A percentile compares a stretch with the other conserved stretches of the same genome.
Conservation (phyloP, 306 rosid genomes). For the Cucumis sativus region DNA sequence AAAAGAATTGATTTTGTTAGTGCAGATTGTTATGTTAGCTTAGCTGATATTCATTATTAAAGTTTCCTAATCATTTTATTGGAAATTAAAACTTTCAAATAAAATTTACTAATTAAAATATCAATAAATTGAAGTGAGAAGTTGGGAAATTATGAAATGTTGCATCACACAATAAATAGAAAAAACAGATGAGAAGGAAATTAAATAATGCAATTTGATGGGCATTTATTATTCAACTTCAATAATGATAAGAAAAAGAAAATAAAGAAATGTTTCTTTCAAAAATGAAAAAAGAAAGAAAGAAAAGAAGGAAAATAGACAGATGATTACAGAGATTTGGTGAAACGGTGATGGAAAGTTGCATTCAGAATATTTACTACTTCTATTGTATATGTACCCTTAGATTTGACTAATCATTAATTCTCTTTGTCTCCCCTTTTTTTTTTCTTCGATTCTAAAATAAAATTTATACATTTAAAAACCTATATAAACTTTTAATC, state of each 20-base stretch:
- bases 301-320: background rate
- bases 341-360: background rate
- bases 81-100: background rate
- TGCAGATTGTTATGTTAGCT: no score
- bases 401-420: constrained; percentile 3
- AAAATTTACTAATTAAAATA: background rate
- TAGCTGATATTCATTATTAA: no score
- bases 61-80: background rate
- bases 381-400: background rate
- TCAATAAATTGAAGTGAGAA: background rate
- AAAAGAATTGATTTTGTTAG: no score
- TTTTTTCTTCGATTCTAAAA: no score
- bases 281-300: background rate
- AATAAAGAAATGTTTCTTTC: background rate
- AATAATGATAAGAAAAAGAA: background rate
- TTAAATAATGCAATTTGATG: background rate
- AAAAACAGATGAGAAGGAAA: background rate
- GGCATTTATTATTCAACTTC: background rate
- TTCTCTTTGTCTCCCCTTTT: background rate
- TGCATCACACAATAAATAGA: background rate
- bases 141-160: background rate
- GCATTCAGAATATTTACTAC: constrained; percentile 9
- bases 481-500: no score
- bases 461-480: no score
- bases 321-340: background rate